Base-by-base conservation (phyloP, 805 yeast species). In the Jamesozyma rosinii region DNA sequence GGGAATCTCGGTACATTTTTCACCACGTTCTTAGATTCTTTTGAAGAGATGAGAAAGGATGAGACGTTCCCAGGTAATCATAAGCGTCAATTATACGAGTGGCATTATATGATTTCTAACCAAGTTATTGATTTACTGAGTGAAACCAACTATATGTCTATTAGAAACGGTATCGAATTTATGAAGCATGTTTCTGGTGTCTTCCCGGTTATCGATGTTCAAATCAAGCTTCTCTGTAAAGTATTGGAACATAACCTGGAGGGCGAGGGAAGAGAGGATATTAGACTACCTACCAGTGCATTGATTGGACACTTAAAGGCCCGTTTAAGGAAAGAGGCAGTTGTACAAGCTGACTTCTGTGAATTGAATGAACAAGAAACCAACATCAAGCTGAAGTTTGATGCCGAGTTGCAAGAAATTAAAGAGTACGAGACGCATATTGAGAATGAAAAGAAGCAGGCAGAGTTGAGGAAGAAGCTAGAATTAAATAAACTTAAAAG, bases 1-100 rank as follows among this genome's bases (percentile, higher is more conserved):
- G 95, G 88, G 52, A 83, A 84, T 55, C 59, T 88, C 32, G 95
- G 95, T 3, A 61, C 85, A 11, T 88, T 89, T 51, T 75, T 77
- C 51, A 68, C 76, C 21, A 79, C 76, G 20, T 48, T 83, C 1
- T 63, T 86, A 35, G 63, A 58, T 5, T 63, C 61, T 19, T 65
- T 81, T 35, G 73, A 75, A 43, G 46, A 53, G n/a, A 53, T 66
- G 49, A 75, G 83, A 70, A 56, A 57, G 9, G 61, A 63, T 11
- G 61, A 61, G 9, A 61, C 52, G 0, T 36, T 49, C 1, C 40
- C 50, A 2, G 47, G 44, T n/a, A 49, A 40, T 2, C 70, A 66
- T 52, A 64, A 72, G 21, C 61, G 57, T 9, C 48, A 63, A 2
- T 50, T 82, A 2, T 81, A 50, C 43, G 47, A 70, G 8, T 83